Conservation (phyloP, 2,329 filamentous ascomycete species). For the Botrytis deweyae region DNA sequence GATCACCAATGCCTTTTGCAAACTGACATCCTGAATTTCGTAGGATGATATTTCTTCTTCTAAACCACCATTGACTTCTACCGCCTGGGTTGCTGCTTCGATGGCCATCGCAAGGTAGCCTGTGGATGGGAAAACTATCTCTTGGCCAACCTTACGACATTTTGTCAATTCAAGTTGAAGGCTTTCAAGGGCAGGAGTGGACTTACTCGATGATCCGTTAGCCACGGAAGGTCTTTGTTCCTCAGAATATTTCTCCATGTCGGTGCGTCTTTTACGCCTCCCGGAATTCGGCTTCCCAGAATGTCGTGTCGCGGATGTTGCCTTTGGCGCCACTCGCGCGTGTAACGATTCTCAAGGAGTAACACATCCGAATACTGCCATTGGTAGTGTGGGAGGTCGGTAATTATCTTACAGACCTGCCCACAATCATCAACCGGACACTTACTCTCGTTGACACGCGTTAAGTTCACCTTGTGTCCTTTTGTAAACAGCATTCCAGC, state of each 20-base stretch:
- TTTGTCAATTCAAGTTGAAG: background rate
- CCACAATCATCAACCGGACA: background rate
- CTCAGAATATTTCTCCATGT: background rate
- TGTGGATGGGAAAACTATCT: constrained; percentile 38
- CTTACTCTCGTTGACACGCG: background rate
- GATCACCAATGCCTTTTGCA: constrained; percentile 16
- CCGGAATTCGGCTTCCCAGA: background rate
- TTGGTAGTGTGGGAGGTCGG: background rate
- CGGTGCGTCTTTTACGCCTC: background rate
- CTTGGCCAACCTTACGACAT: background rate
- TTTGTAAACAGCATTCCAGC: background rate
- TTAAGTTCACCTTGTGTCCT: background rate
- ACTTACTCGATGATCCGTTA: background rate
- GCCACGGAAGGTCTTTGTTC: background rate
- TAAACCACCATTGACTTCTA: constrained; percentile 28
- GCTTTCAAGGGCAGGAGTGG: background rate
- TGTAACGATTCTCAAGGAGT: background rate
- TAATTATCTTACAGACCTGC: background rate
- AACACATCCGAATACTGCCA: background rate
- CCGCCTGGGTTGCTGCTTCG: constrained; percentile 23
- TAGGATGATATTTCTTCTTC: constrained; percentile 34
- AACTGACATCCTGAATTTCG: constrained; percentile 16
- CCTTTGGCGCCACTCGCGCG: background rate
- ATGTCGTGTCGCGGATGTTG: background rate
- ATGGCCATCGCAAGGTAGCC: constrained; percentile 36